phyloP scores from a whole-genome alignment of 345 rosid species.

The Brassica carinata region DNA sequence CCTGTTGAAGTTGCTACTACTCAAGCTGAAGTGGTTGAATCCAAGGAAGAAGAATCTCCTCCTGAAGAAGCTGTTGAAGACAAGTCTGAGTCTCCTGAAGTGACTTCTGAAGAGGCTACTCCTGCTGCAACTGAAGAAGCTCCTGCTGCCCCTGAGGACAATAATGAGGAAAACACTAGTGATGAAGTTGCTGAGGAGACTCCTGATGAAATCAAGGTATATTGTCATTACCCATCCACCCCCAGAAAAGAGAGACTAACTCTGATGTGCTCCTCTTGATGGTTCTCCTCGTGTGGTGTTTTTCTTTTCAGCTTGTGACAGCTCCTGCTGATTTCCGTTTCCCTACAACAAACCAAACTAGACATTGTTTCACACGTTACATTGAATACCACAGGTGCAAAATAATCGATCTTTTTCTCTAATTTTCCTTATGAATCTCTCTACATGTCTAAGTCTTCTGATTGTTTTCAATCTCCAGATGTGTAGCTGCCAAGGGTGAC shows the following conservation, averaged over 20 bases:
- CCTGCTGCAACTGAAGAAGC: conserved; percentile 43
- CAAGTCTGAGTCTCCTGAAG: conserved; percentile 42
- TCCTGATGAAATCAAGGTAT: conserved; percentile 82
- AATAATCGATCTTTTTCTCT: background rate
- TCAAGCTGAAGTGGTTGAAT: conserved; percentile 51
- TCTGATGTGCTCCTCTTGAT: background rate
- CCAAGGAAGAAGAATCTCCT: conserved; percentile 54
- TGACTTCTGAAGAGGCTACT: conserved; percentile 44
- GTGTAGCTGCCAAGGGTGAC: conserved; percentile 92
- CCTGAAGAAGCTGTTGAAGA: conserved; percentile 39
- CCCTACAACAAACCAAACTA: conserved; percentile 97
- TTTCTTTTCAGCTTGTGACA: conserved; percentile 70
- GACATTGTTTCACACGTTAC: conserved; percentile 98
- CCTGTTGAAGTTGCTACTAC: conserved; percentile 52
- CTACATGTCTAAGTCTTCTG: background rate
- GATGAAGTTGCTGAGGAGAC: conserved; percentile 64
- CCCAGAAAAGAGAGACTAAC: background rate
- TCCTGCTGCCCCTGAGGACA: conserved; percentile 48
- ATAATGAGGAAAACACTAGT: conserved; percentile 43
- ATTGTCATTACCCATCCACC: background rate
- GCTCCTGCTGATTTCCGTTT: conserved; percentile 99
- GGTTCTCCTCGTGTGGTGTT: conserved; percentile 27
- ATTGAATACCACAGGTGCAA: conserved; percentile 85
- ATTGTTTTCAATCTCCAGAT: conserved; percentile 48
- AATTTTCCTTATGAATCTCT: background rate